A percentile compares a stretch with the other conserved stretches of the same genome.
These are phyloP conservation scores for Nannochloropsis oceanica DNA, from an alignment of 108 stramenopile species.

Conservation along the genomic window DNA sequence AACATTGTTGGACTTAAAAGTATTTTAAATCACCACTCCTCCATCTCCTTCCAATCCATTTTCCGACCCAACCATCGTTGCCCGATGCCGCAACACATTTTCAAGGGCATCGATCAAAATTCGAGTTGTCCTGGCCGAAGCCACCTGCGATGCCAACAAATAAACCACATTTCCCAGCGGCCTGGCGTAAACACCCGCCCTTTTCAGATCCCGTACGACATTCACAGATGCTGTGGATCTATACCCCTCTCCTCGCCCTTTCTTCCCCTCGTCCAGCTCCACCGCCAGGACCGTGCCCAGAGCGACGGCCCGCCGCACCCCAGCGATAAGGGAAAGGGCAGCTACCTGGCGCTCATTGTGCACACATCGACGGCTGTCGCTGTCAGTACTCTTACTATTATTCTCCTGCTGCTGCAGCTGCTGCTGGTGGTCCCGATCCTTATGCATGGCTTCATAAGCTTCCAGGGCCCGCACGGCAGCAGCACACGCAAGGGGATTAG, in stretches of 20 bases:
- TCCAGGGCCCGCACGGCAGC: conserved; percentile 25
- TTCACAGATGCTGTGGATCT: neutral
- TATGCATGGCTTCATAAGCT: neutral
- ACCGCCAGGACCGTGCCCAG: neutral
- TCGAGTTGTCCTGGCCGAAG: neutral
- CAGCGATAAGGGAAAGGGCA: neutral
- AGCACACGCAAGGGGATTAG: conserved; percentile 31
- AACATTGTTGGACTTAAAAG: too few relatives aligned
- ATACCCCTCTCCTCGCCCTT: neutral
- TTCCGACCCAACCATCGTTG: neutral
- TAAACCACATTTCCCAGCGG: neutral
- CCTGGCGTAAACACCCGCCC: neutral
- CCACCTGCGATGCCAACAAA: neutral
- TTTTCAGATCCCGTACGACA: neutral
- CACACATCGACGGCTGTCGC: neutral
- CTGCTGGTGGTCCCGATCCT: neutral
- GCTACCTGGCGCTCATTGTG: neutral
- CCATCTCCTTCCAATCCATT: too few relatives aligned
- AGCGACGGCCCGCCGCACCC: neutral
- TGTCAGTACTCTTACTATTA: neutral
- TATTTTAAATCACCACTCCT: too few relatives aligned
- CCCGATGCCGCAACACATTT: neutral
- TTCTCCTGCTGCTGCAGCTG: neutral
- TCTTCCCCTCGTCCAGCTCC: neutral
- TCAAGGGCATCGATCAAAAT: neutral